Conservation (phyloP, 169 alveolate species). For the Cyclospora cayetanensis region DNA sequence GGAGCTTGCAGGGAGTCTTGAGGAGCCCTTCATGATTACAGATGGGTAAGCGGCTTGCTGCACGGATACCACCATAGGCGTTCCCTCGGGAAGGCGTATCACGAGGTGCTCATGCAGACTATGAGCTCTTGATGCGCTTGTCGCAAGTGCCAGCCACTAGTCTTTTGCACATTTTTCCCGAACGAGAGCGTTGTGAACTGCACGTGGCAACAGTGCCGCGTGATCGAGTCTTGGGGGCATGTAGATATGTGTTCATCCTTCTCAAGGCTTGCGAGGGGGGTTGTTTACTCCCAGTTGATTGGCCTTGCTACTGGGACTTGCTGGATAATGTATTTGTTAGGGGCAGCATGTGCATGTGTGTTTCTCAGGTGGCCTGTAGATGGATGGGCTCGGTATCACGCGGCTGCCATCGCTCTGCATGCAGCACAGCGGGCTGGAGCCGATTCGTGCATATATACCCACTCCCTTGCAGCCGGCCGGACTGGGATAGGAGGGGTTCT, state of each 20-base stretch:
- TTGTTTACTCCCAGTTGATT: no score
- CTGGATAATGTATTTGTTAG: not conserved
- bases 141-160: no score
- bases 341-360: not conserved
- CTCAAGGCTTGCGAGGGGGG: no score
- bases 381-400: slow-evolving; percentile 40
- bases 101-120: no score
- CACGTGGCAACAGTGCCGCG: no score
- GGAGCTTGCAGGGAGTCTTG: slow-evolving; percentile 28
- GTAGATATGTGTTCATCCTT: no score
- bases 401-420: not conserved
- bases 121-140: no score
- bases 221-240: no score
- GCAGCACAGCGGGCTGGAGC: not conserved
- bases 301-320: no score
- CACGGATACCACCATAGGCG: not conserved
- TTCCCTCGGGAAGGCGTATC: no score
- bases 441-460: not conserved
- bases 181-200: no score
- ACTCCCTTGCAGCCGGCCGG: not conserved
- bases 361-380: slow-evolving; percentile 48
- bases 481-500: slow-evolving; percentile 4
- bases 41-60: slow-evolving; percentile 62
- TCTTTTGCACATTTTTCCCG: no score
- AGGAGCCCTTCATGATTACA: slow-evolving; percentile 1